Percentiles rank a stretch among this genome's conserved stretches.
These are phyloP conservation scores for Rubus parviflorus DNA, from an alignment of 306 rosid genomes.

Conservation along the genomic window DNA sequence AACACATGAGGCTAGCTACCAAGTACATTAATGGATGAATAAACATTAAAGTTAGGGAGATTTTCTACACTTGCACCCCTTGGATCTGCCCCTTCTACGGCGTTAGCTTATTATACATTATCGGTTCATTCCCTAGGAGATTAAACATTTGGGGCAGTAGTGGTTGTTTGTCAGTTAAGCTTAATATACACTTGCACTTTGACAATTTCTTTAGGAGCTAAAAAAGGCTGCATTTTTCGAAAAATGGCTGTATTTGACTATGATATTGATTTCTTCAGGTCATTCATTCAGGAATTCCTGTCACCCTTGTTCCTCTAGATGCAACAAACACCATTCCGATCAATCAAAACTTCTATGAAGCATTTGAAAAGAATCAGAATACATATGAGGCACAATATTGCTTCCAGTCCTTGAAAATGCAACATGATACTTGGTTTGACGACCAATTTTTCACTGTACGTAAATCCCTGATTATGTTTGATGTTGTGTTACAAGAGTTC, in stretches of 20 bases:
- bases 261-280: conserved; percentile 44
- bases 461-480: conserved; percentile 27
- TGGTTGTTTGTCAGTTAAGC: background rate
- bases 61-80: too few species aligned
- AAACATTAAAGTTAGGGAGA: too few species aligned
- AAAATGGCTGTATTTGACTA: conserved; percentile 5
- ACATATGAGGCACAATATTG: conserved; percentile 78
- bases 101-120: background rate
- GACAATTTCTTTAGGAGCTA: background rate
- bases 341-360: conserved; percentile 54
- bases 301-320: conserved; percentile 90
- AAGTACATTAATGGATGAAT: too few species aligned
- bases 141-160: background rate
- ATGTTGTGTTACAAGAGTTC: background rate
- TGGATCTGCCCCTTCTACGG: background rate
- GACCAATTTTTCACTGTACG: conserved; percentile 68
- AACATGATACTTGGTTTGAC: conserved; percentile 79
- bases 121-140: background rate
- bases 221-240: background rate
- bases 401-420: conserved; percentile 78
- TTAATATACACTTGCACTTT: background rate
- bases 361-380: conserved; percentile 56
- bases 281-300: conserved; percentile 89
- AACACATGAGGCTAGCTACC: too few species aligned
- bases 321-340: conserved; percentile 89